Conservation (phyloP, 2,329 filamentous ascomycete species). For the Colletotrichum cuscutae region DNA sequence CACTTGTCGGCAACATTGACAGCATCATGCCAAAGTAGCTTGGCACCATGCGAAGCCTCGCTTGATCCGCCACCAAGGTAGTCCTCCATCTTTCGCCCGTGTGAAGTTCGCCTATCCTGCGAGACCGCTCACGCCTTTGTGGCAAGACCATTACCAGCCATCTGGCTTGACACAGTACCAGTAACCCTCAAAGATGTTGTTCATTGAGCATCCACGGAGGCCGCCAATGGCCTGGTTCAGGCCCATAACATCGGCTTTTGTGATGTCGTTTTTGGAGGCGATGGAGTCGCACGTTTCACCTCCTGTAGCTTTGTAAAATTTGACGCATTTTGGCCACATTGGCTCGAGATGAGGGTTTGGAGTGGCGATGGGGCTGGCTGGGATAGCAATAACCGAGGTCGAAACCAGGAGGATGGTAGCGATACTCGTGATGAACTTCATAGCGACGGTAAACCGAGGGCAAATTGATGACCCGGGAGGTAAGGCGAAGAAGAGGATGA, state of each 20-base stretch:
- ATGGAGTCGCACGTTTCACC: conserved; percentile 35
- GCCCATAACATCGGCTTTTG: conserved; percentile 39
- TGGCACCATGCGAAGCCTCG: background rate
- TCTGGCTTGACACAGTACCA: conserved; percentile 39
- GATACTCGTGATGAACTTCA: background rate
- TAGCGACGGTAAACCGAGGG: background rate
- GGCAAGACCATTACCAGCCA: background rate
- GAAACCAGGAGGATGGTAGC: background rate
- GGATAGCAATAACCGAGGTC: background rate
- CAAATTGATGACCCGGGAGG: background rate
- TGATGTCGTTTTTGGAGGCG: conserved; percentile 40
- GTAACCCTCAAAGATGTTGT: conserved; percentile 12
- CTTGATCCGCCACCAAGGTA: background rate
- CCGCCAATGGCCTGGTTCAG: conserved; percentile 37
- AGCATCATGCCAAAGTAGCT: background rate
- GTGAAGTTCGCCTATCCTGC: background rate
- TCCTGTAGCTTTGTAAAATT: conserved; percentile 17
- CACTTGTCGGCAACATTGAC: background rate
- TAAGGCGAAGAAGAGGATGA: background rate
- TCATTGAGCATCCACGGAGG: conserved; percentile 6
- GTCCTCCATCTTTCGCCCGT: background rate
- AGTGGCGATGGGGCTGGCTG: background rate
- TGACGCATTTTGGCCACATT: conserved; percentile 5
- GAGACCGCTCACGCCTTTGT: background rate
- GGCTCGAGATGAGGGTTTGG: background rate